Conservation (phyloP, 116 monocot species). For the Iris pallida region DNA sequence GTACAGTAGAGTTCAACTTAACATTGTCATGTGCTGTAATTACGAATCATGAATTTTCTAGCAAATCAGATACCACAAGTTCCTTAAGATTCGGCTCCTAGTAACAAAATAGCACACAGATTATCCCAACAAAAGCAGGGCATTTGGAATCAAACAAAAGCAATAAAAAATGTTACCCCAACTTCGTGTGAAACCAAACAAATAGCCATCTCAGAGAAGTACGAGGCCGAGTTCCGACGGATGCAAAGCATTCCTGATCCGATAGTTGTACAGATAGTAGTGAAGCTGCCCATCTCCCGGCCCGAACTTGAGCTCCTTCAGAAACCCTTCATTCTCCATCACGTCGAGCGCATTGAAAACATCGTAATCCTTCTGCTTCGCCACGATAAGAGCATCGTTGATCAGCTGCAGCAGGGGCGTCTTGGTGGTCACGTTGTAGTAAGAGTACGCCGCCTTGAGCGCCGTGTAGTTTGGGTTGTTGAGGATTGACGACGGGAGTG, state of each 20-base stretch:
- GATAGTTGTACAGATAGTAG: conserved; percentile 25
- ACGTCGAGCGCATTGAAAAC: conserved; percentile 29
- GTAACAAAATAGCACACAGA: not conserved
- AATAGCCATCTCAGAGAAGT: conserved; percentile 2
- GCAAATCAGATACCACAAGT: too few species aligned
- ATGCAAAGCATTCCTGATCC: conserved; percentile 11
- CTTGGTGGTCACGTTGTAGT: conserved; percentile 33
- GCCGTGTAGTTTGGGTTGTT: conserved; percentile 34
- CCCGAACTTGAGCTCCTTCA: conserved; percentile 30
- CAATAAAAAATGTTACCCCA: not conserved
- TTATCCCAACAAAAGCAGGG: not conserved
- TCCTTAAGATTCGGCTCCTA: too few species aligned
- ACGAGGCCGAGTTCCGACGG: conserved; percentile 27
- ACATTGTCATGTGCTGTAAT: too few species aligned
- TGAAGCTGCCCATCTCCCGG: conserved; percentile 26
- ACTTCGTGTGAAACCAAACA: not conserved
- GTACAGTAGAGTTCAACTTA: too few species aligned
- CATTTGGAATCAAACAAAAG: not conserved
- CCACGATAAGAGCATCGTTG: conserved; percentile 18
- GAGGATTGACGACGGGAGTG: conserved; percentile 37
- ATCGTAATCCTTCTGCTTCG: conserved; percentile 22
- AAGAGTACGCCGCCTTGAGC: conserved; percentile 48
- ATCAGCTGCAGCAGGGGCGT: conserved; percentile 17
- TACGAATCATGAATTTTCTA: too few species aligned
- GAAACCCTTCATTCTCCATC: conserved; percentile 22